phyloP scores from a whole-genome alignment of 1,139 yeast genomes.

The Yamadazyma membranifaciens region DNA sequence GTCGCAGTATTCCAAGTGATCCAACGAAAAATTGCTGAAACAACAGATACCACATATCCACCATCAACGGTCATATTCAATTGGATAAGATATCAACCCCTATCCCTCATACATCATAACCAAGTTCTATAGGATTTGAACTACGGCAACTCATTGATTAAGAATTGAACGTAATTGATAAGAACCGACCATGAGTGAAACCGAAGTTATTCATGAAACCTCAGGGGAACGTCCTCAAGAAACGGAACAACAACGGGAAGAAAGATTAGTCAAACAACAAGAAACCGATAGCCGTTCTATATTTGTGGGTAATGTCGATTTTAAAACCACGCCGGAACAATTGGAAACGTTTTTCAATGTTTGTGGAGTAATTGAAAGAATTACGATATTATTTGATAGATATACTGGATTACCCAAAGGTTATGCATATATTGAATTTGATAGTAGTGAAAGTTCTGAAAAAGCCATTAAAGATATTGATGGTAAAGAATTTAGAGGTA shows the following conservation, averaged over 20 bases:
- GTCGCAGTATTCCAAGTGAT: neutral
- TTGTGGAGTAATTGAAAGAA: constrained; percentile 36
- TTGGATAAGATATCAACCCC: neutral
- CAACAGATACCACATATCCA: neutral
- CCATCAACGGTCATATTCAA: neutral
- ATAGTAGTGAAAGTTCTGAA: constrained; percentile 24
- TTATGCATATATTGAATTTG: constrained; percentile 46
- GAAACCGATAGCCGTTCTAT: constrained; percentile 39
- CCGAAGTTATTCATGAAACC: neutral
- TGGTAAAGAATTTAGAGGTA: constrained; percentile 34
- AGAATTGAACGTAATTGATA: too few species aligned
- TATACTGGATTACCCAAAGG: constrained; percentile 43
- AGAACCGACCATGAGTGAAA: too few species aligned
- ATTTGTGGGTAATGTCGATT: constrained; percentile 46
- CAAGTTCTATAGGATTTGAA: too few species aligned
- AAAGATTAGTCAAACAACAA: constrained; percentile 29
- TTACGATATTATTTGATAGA: constrained; percentile 40
- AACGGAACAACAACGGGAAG: constrained; percentile 29
- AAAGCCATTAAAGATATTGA: constrained; percentile 37
- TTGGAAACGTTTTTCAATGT: constrained; percentile 36
- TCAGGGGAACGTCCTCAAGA: constrained; percentile 13
- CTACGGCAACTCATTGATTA: too few species aligned
- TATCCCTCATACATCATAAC: too few species aligned
- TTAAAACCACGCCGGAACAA: constrained; percentile 41
- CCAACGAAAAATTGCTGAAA: constrained; percentile 2